Evolutionary conservation across 768 basidiomycete genomes (phyloP).

Genomic region (Cystofilobasidium ferigula): DNA sequence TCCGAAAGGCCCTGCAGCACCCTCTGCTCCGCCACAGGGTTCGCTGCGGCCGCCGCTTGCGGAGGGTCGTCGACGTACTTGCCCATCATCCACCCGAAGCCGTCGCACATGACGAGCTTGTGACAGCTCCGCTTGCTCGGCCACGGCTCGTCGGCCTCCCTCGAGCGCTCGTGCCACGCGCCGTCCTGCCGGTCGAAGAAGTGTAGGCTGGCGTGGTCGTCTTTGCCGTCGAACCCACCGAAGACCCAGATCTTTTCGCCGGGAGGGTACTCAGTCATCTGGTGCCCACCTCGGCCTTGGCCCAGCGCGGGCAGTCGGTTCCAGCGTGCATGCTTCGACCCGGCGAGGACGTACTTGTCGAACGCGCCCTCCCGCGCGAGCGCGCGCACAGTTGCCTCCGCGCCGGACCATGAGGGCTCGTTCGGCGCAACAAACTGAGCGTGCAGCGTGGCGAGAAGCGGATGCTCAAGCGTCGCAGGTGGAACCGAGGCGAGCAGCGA

Average conservation of each 20-base stretch:
- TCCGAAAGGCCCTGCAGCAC: too few species aligned
- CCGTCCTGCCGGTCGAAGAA: not conserved
- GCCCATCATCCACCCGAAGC: constrained; percentile 2
- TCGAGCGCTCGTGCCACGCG: not conserved
- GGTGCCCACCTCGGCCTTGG: constrained; percentile 1
- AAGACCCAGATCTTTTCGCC: constrained; percentile 14
- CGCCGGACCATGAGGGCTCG: not conserved
- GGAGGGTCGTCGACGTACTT: constrained; percentile 18
- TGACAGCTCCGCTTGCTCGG: not conserved
- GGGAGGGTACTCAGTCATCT: constrained; percentile 9
- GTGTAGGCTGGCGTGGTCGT: not conserved
- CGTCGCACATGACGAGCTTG: constrained; percentile 1
- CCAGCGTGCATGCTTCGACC: not conserved
- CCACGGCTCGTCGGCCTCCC: not conserved
- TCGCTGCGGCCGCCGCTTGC: not conserved
- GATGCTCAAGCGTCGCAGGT: constrained; percentile 24
- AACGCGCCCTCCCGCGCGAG: constrained; percentile 25
- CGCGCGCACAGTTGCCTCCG: constrained; percentile 16
- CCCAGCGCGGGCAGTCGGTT: not conserved
- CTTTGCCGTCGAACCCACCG: constrained; percentile 15
- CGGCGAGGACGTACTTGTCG: constrained; percentile 15
- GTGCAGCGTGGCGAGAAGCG: constrained; percentile 24
- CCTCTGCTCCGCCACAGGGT: too few species aligned
- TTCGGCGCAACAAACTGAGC: constrained; percentile 7
- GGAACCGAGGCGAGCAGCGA: constrained; percentile 16